Conservation (phyloP, 208 protist species). For the Wallacemonas sp. region DNA sequence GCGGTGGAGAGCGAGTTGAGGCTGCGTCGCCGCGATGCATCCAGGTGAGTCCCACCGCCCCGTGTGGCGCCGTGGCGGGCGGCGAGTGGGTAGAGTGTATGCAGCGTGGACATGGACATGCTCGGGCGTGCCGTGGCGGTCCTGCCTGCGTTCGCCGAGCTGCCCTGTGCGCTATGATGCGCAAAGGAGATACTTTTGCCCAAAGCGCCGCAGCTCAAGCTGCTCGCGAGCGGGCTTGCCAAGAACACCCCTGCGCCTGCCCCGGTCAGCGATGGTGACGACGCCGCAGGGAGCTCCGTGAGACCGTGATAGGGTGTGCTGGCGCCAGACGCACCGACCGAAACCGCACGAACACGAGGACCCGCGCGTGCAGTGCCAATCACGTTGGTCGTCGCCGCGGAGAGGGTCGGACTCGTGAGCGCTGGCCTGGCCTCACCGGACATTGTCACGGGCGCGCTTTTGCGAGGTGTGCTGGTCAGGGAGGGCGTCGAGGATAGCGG, state of each 20-base stretch:
- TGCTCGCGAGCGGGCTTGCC: neutral
- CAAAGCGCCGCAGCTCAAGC: neutral
- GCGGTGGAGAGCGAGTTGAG: neutral
- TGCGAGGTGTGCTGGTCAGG: neutral
- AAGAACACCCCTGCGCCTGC: too few relatives aligned
- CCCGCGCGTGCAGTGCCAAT: too few relatives aligned
- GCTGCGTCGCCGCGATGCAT: constrained; percentile 1
- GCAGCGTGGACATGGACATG: constrained; percentile 11
- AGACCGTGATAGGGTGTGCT: too few relatives aligned
- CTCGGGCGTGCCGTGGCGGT: constrained; percentile 1
- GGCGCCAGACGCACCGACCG: neutral
- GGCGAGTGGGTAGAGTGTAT: constrained; percentile 7
- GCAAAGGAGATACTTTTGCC: neutral
- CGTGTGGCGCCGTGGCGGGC: neutral
- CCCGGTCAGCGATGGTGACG: too few relatives aligned
- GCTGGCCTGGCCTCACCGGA: too few relatives aligned
- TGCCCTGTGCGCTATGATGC: neutral
- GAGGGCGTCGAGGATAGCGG: constrained; percentile 5
- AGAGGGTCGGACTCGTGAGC: too few relatives aligned
- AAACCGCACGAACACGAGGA: constrained; percentile 1
- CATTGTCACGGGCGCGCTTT: too few relatives aligned
- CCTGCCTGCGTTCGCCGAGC: neutral
- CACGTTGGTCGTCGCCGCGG: too few relatives aligned
- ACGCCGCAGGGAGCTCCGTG: too few relatives aligned
- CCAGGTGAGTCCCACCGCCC: neutral